These are phyloP conservation scores for Cephalotrichum gorgonifer DNA, from an alignment of 2,329 filamentous ascomycete genomes.

Conservation along the genomic window DNA sequence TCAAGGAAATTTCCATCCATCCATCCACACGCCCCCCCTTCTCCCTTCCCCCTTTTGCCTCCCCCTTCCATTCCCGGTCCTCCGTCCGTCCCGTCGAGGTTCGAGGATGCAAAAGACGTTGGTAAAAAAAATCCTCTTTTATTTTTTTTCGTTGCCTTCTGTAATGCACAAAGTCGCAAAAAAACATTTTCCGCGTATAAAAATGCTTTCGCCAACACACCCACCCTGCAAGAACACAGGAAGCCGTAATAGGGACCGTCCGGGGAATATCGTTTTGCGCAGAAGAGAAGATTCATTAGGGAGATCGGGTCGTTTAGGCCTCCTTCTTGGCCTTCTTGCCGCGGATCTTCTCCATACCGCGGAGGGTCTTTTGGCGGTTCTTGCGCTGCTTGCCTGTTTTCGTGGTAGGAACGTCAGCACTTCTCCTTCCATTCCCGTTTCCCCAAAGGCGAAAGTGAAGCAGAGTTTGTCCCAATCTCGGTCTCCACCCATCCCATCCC, in stretches of 20 bases:
- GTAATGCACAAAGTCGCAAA: neutral
- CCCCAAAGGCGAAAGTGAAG: too few species aligned
- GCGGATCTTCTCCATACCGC: constrained; percentile 97
- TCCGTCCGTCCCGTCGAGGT: neutral
- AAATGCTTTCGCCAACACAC: too few species aligned
- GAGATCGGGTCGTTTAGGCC: constrained; percentile 51
- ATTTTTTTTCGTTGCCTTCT: neutral
- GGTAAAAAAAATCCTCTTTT: neutral
- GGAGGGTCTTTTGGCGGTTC: constrained; percentile 98
- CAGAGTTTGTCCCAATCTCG: too few species aligned
- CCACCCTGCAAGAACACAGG: too few species aligned
- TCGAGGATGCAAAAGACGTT: too few species aligned
- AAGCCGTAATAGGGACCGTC: neutral
- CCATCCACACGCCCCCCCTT: neutral
- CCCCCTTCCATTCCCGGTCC: neutral
- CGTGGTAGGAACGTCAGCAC: neutral
- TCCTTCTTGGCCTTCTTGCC: constrained; percentile 91
- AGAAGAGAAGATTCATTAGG: constrained; percentile 8
- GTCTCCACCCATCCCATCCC: too few species aligned
- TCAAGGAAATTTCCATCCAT: neutral
- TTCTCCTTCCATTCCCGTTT: too few species aligned
- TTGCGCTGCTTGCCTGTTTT: constrained; percentile 97
- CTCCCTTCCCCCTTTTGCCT: neutral
- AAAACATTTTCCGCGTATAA: too few species aligned
- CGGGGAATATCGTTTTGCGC: constrained; percentile 1